A percentile compares a stretch with the other conserved stretches of the same genome.
Evolutionary conservation across 2,329 filamentous ascomycete genomes (phyloP).

Genomic region (Talaromyces sp.): DNA sequence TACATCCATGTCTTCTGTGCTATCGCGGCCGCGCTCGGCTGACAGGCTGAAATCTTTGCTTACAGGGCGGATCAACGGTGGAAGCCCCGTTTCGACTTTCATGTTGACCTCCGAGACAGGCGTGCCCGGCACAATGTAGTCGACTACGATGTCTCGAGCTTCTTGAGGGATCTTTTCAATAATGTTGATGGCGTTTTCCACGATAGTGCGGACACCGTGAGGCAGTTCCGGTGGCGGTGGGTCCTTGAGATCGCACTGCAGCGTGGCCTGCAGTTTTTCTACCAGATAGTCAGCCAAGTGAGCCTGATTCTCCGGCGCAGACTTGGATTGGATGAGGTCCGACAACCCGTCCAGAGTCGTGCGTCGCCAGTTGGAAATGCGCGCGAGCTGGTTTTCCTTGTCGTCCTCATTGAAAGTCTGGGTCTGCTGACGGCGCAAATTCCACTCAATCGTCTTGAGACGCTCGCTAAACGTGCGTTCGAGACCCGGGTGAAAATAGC

Average conservation of each 20-base stretch:
- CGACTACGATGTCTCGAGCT: constrained; percentile 81
- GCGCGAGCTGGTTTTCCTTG: constrained; percentile 77
- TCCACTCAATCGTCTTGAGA: constrained; percentile 80
- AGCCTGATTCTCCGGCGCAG: constrained; percentile 60
- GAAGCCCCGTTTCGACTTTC: constrained; percentile 71
- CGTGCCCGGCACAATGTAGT: constrained; percentile 75
- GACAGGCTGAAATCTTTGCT: background rate
- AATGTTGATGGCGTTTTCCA: constrained; percentile 83
- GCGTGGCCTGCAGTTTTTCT: constrained; percentile 58
- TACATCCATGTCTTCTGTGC: constrained; percentile 12
- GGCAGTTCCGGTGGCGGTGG: constrained; percentile 77
- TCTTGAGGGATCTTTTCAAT: constrained; percentile 82
- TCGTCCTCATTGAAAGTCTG: constrained; percentile 75
- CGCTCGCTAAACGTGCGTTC: constrained; percentile 69
- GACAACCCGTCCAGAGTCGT: constrained; percentile 88
- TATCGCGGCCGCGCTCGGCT: constrained; percentile 15
- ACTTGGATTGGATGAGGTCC: constrained; percentile 59
- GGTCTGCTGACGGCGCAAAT: constrained; percentile 72
- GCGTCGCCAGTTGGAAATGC: constrained; percentile 88
- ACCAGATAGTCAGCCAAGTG: constrained; percentile 67
- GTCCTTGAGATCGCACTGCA: constrained; percentile 69
- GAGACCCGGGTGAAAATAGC: constrained; percentile 85
- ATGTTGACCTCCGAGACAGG: constrained; percentile 66
- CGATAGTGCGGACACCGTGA: constrained; percentile 83
- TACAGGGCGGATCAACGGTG: constrained; percentile 48